Evolutionary conservation across 192 early-diverging fungal species (phyloP).

Genomic region (Anaeromyces robustus): DNA sequence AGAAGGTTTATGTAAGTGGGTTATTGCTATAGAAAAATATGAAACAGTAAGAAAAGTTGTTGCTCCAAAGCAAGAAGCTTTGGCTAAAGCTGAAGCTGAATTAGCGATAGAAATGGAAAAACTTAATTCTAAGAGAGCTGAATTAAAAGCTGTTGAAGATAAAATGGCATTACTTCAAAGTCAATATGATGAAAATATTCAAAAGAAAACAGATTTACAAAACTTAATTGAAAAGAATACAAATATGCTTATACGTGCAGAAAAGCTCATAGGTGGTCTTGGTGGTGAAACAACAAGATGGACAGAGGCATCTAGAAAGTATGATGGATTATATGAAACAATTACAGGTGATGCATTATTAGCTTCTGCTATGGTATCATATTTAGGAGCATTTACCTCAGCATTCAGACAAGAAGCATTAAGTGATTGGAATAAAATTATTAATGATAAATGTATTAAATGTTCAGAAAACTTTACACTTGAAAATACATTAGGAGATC

Average conservation of each 20-base stretch:
- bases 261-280: slow-evolving; percentile 37
- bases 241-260: slow-evolving; percentile 38
- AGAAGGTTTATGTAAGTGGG: slow-evolving; percentile 45
- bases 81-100: slow-evolving; percentile 35
- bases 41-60: slow-evolving; percentile 42
- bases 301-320: slow-evolving; percentile 21
- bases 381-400: slow-evolving; percentile 39
- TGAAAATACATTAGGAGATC: slow-evolving; percentile 31
- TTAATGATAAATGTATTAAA: slow-evolving; percentile 22
- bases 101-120: slow-evolving; percentile 36
- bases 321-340: not conserved
- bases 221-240: slow-evolving; percentile 35
- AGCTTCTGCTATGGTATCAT: slow-evolving; percentile 37
- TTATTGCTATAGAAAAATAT: slow-evolving; percentile 44
- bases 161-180: slow-evolving; percentile 17
- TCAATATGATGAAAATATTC: slow-evolving; percentile 19
- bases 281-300: slow-evolving; percentile 45
- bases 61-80: slow-evolving; percentile 38
- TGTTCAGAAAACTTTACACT: slow-evolving; percentile 32
- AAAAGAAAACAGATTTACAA: slow-evolving; percentile 16
- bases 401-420: slow-evolving; percentile 26
- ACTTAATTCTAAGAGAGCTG: slow-evolving; percentile 34
- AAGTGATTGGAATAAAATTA: slow-evolving; percentile 26
- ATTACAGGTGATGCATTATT: slow-evolving; percentile 41
- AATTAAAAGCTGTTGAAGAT: slow-evolving; percentile 33